Evolutionary conservation across 2,329 filamentous ascomycete genomes (phyloP).

Genomic region (Arachnomyces sp.): DNA sequence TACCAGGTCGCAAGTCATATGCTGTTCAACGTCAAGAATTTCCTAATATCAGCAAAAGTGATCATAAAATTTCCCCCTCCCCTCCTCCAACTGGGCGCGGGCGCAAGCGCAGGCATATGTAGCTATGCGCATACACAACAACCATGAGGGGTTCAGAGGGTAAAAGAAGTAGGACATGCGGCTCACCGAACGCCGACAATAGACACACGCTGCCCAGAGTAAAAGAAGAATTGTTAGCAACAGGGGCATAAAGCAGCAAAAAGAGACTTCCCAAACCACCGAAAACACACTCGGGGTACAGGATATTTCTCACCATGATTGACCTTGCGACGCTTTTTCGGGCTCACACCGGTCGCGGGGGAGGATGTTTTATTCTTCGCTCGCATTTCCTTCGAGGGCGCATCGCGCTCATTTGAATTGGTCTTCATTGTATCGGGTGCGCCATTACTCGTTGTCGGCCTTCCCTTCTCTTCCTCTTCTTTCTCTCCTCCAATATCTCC

Average conservation of each 20-base stretch:
- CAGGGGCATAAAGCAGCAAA: conserved; percentile 13
- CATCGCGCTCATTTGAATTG: conserved; percentile 14
- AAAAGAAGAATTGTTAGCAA: conserved; percentile 24
- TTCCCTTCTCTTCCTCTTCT: conserved; percentile 5
- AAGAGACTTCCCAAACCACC: conserved; percentile 10
- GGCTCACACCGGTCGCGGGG: conserved; percentile 40
- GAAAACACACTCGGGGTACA: conserved; percentile 10
- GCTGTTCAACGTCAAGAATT: conserved; percentile 48
- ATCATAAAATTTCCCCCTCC: conserved; percentile 14
- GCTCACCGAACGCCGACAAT: conserved; percentile 85
- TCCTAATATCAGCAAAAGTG: conserved; percentile 39
- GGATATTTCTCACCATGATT: conserved; percentile 63
- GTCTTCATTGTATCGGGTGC: conserved; percentile 16
- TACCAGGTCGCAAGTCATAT: conserved; percentile 91
- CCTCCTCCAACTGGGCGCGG: not conserved
- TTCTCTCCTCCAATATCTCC: conserved; percentile 9
- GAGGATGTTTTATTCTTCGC: conserved; percentile 22
- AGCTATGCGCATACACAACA: conserved; percentile 17
- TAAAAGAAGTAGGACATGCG: conserved; percentile 17
- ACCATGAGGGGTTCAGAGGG: conserved; percentile 19
- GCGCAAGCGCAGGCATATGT: conserved; percentile 5
- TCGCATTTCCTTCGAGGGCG: conserved; percentile 22
- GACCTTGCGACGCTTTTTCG: conserved; percentile 80
- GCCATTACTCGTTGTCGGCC: conserved; percentile 20
- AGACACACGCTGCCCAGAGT: conserved; percentile 66